Evolutionary conservation across 805 yeast species (phyloP), one percentile per base, ranked within the genome.

Genomic region (Sugiyamaella lignohabitans): DNA sequence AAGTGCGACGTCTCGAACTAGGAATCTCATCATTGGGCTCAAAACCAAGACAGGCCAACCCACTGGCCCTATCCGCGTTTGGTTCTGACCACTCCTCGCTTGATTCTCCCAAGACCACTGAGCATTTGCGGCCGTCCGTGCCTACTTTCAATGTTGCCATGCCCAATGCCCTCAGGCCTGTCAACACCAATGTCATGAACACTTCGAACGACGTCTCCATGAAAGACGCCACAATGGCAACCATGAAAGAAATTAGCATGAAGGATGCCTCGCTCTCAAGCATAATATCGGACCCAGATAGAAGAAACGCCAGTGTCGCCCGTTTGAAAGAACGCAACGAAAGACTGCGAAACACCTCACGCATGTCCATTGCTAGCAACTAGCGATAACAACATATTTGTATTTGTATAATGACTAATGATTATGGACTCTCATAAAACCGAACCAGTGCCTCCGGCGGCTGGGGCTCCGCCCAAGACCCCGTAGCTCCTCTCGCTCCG

Each of bases 161-260:
- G 14, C n/a, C 8, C 32, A 27, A 8, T 8, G 14, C 32, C 32
- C 8, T 27, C 32, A 8, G 11, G 14, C 32, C 32, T 8, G 14
- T 27, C 8, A 27, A 8, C 32, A 27, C 32, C 32, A 27, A 27
- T 8, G 11, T 8, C 8, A 27, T 8, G 8, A 14, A 27, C 8
- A 8, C 32, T 8, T 27, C 32, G 3, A 14, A 35, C 17, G 38
- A 35, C 11, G 6, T 16, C 11, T 14, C 38, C 6, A 35, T 35
- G 38, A 35, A 35, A 29, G 48, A 45, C 20, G 48, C 45, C 5
- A 43, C 47, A 5, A 38, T 37, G 29, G 41, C 41, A 11, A 32
- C 48, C 4, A 20, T 46, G 35, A 23, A 24, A 5, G 47, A 44
- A 17, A 32, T 44, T 16, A 38, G 40, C 4, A 44, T 44, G 47